A percentile compares a stretch with the other conserved stretches of the same genome.
These are phyloP conservation scores for Euptelea pleiosperma DNA, from an alignment of 164 flowering plant species.

Conservation along the genomic window DNA sequence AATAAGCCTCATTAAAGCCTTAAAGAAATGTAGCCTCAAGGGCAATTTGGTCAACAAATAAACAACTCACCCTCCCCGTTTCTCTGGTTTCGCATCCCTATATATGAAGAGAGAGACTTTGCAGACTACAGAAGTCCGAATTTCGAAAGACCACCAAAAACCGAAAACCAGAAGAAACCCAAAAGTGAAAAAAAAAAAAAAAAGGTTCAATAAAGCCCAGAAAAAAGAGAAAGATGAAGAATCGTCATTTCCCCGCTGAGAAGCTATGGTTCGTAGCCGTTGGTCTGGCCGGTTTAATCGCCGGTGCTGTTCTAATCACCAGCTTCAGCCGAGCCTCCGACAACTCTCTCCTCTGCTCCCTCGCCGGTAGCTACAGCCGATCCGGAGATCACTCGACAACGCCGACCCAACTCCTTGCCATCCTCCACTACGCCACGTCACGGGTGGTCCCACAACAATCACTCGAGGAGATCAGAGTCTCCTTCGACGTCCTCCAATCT, in stretches of 20 bases:
- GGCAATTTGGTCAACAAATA: too few species aligned
- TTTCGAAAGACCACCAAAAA: too few species aligned
- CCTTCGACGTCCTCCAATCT: slow-evolving; percentile 28
- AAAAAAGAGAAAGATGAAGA: background rate
- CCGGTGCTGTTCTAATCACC: slow-evolving; percentile 21
- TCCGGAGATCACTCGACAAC: background rate
- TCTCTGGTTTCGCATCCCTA: too few species aligned
- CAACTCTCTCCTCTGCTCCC: slow-evolving; percentile 13
- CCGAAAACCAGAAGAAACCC: background rate
- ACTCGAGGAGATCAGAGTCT: slow-evolving; percentile 23
- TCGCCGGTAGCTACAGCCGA: background rate
- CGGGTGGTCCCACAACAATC: slow-evolving; percentile 32
- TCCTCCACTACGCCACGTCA: slow-evolving; percentile 43
- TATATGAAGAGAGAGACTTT: too few species aligned
- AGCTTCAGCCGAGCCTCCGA: slow-evolving; percentile 11
- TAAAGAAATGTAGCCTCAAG: too few species aligned
- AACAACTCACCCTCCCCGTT: too few species aligned
- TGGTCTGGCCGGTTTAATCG: slow-evolving; percentile 17
- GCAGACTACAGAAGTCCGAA: too few species aligned
- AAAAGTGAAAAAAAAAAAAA: background rate
- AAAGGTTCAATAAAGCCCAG: background rate
- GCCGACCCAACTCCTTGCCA: slow-evolving; percentile 17
- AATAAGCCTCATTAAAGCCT: too few species aligned
- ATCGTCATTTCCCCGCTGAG: slow-evolving; percentile 7
- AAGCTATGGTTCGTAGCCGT: slow-evolving; percentile 24